Evolutionary conservation across 331 rosid genomes (phyloP).

Genomic region (Cydonia oblonga): DNA sequence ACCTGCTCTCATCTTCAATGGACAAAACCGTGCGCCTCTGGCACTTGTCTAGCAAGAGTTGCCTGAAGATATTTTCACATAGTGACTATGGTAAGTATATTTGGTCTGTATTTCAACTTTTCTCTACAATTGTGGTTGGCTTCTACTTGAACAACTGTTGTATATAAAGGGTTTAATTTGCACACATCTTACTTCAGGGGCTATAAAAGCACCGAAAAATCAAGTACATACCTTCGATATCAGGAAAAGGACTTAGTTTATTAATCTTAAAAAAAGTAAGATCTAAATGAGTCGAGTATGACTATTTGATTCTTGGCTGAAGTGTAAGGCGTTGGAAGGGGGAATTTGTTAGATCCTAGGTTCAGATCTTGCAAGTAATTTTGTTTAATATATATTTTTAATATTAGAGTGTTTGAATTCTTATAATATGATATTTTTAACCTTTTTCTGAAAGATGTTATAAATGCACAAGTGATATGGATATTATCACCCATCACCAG

Average conservation of each 20-base stretch:
- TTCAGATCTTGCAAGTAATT: not conserved
- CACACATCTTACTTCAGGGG: not conserved
- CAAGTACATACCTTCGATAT: not conserved
- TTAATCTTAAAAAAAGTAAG: not conserved
- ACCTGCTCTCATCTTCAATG: slow-evolving; percentile 97
- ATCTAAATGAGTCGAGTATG: not conserved
- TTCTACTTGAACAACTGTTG: slow-evolving; percentile 1
- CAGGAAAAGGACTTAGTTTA: not conserved
- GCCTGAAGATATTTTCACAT: slow-evolving; percentile 78
- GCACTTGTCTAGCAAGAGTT: slow-evolving; percentile 73
- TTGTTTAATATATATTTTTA: not conserved
- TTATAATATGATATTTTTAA: not conserved
- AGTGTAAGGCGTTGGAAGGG: not conserved
- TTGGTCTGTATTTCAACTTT: slow-evolving; percentile 5
- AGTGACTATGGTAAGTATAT: slow-evolving; percentile 80
- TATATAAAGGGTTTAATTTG: slow-evolving; percentile 1
- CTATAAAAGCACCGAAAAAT: not conserved
- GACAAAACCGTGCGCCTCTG: slow-evolving; percentile 99
- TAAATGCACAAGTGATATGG: not conserved
- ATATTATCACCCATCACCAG: not conserved
- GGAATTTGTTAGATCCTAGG: not conserved
- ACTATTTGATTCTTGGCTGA: not conserved
- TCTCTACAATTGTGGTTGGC: slow-evolving; percentile 9
- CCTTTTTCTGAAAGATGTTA: not conserved
- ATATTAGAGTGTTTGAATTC: not conserved